A percentile compares a stretch with the other conserved stretches of the same genome.
phyloP scores from a whole-genome alignment of 2,329 filamentous ascomycete species.

The Hyphodiscus sp. region DNA sequence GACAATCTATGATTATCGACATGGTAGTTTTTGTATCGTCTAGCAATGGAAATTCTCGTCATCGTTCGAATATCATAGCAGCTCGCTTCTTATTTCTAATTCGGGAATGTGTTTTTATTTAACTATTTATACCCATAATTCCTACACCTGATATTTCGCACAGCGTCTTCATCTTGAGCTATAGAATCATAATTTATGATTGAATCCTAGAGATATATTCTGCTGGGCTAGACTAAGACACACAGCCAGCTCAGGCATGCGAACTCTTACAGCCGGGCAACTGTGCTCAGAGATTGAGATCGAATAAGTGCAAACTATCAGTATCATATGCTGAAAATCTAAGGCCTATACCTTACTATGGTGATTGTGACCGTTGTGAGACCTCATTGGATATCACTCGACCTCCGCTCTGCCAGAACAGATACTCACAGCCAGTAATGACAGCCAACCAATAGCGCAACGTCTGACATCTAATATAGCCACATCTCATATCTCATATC shows the following conservation, averaged over 20 bases:
- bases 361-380: not conserved
- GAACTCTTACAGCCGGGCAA: not conserved
- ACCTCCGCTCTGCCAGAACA: not conserved
- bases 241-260: not conserved
- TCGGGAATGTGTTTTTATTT: not conserved
- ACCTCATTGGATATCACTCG: not conserved
- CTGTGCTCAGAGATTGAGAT: not conserved
- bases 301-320: not conserved
- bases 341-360: not conserved
- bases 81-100: not conserved
- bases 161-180: not conserved
- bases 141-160: not conserved
- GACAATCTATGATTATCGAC: not conserved
- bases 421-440: not conserved
- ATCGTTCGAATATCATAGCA: not conserved
- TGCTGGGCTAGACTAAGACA: not conserved
- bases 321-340: not conserved
- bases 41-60: not conserved
- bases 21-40: not conserved
- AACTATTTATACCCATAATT: not conserved
- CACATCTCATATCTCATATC: not conserved
- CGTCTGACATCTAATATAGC: not conserved
- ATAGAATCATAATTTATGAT: not conserved
- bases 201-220: not conserved
- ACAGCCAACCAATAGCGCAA: not conserved